Evolutionary conservation across 768 basidiomycete species (phyloP).

Genomic region (Leccinum subtestaceum): DNA sequence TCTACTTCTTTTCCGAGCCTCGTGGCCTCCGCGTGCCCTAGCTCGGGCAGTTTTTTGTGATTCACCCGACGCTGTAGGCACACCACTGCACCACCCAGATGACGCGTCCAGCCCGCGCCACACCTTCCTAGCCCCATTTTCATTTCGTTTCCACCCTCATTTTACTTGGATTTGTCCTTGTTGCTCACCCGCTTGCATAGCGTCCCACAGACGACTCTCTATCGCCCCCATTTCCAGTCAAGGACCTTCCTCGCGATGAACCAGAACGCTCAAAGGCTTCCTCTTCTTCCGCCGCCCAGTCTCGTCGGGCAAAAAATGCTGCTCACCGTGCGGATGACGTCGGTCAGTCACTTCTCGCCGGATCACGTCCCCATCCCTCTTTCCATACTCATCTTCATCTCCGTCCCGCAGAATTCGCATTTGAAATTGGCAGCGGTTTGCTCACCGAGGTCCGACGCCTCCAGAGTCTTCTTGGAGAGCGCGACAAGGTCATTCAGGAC

Average conservation of each 20-base stretch:
- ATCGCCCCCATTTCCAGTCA: constrained; percentile 43
- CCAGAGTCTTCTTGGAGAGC: constrained; percentile 86
- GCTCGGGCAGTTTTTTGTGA: neutral
- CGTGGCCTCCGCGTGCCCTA: constrained; percentile 14
- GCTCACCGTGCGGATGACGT: constrained; percentile 88
- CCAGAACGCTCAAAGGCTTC: constrained; percentile 57
- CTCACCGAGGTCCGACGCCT: constrained; percentile 89
- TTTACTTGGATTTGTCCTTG: neutral
- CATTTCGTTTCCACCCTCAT: neutral
- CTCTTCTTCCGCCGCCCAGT: constrained; percentile 79
- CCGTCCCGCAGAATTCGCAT: constrained; percentile 79
- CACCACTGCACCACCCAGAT: neutral
- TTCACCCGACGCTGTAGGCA: neutral
- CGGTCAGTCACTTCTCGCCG: constrained; percentile 48
- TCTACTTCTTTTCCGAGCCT: constrained; percentile 7
- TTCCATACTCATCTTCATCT: constrained; percentile 14
- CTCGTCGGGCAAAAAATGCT: constrained; percentile 87
- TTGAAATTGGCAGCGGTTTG: constrained; percentile 93
- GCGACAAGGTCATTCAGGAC: constrained; percentile 89
- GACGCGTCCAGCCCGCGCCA: constrained; percentile 1
- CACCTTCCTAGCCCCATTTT: constrained; percentile 2
- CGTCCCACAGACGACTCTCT: constrained; percentile 45
- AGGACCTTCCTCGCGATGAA: constrained; percentile 60
- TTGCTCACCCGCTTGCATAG: constrained; percentile 29
- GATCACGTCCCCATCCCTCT: constrained; percentile 2